These are phyloP conservation scores for Pontederia crassipes DNA, from an alignment of 176 grass and related monocot genomes.

Conservation along the genomic window DNA sequence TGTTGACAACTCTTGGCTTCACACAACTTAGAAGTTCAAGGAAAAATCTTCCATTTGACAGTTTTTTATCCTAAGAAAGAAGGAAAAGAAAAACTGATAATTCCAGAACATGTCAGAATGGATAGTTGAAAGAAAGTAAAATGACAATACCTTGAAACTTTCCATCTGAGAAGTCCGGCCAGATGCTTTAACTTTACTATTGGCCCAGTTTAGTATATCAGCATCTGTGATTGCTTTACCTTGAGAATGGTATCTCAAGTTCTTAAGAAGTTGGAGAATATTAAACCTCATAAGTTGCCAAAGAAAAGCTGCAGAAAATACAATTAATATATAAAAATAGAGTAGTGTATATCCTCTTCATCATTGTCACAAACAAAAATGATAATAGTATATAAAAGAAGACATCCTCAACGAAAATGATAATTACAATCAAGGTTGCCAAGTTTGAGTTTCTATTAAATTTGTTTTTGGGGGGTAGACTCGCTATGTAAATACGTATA, in stretches of 20 bases:
- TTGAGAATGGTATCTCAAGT: conserved; percentile 83
- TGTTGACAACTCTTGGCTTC: conserved; percentile 70
- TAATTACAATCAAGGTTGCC: too few relatives aligned
- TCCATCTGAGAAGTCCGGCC: conserved; percentile 73
- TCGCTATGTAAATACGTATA: too few relatives aligned
- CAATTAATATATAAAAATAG: background rate
- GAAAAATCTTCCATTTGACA: conserved; percentile 85
- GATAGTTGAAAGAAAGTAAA: background rate
- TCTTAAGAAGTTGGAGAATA: conserved; percentile 84
- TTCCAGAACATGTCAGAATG: background rate
- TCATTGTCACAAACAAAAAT: too few relatives aligned
- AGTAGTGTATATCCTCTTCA: background rate
- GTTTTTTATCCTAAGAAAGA: conserved; percentile 63
- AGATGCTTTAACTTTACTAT: conserved; percentile 77
- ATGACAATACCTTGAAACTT: conserved; percentile 76
- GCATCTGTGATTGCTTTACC: conserved; percentile 80
- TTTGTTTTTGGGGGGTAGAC: too few relatives aligned
- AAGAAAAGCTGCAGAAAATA: conserved; percentile 52
- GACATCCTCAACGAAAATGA: too few relatives aligned
- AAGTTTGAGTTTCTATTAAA: too few relatives aligned
- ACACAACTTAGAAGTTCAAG: conserved; percentile 94
- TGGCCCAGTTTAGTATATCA: conserved; percentile 90
- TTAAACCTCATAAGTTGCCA: conserved; percentile 98
- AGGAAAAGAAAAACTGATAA: conserved; percentile 11
- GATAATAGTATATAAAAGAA: too few relatives aligned